These are phyloP conservation scores for Serendipita indica DNA, from an alignment of 768 basidiomycete species.

Conservation along the genomic window DNA sequence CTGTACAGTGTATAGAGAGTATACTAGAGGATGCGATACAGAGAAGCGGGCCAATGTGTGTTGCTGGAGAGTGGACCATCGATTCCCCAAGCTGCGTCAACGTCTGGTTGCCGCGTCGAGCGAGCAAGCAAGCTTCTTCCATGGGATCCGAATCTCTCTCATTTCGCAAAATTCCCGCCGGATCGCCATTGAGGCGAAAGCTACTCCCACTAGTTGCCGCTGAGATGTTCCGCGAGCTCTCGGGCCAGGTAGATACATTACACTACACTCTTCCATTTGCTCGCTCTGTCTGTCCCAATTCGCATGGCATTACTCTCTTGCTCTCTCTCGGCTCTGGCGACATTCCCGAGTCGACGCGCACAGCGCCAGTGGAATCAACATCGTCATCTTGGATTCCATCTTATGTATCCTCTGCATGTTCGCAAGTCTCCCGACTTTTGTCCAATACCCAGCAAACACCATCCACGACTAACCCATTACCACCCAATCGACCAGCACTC, in stretches of 20 bases:
- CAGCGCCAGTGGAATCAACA: background rate
- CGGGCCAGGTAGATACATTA: background rate
- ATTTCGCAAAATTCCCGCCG: background rate
- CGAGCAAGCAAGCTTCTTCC: background rate
- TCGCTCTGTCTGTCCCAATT: background rate
- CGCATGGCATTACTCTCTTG: background rate
- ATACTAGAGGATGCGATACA: background rate
- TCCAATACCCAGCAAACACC: background rate
- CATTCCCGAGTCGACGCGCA: background rate
- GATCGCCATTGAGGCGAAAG: background rate
- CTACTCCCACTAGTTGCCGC: slow-evolving; percentile 1
- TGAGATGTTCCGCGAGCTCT: background rate
- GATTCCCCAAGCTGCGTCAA: background rate
- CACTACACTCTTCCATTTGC: slow-evolving; percentile 1
- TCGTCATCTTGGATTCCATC: background rate
- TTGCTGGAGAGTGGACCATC: background rate
- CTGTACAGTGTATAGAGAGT: background rate
- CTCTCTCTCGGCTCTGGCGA: background rate
- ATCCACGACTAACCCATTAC: background rate
- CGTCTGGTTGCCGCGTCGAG: background rate
- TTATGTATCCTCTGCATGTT: background rate
- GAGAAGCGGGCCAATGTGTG: background rate
- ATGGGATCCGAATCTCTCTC: background rate
- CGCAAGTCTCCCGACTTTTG: background rate
- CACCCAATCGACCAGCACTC: background rate